phyloP scores from a whole-genome alignment of 768 basidiomycete genomes.

The Mycena olivaceomarginata region DNA sequence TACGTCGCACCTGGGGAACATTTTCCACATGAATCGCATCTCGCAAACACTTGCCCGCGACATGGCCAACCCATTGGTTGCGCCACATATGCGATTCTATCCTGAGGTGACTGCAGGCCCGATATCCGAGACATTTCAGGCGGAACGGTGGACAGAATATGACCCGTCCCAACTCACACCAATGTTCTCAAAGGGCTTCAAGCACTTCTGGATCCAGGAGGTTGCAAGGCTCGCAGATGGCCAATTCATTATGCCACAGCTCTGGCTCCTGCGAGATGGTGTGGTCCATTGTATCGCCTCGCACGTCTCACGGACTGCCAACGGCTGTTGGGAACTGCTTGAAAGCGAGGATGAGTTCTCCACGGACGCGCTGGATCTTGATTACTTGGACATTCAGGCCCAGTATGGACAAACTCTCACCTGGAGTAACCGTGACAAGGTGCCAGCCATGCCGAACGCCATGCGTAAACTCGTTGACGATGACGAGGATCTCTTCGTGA shows the following conservation, averaged over 20 bases:
- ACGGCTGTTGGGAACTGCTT: conserved; percentile 16
- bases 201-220: conserved; percentile 43
- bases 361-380: conserved; percentile 19
- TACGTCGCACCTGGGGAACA: neutral
- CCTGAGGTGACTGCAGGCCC: too few species aligned
- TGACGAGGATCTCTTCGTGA: neutral
- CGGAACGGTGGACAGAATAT: conserved; percentile 31
- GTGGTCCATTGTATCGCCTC: conserved; percentile 32
- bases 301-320: neutral
- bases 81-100: conserved; percentile 29
- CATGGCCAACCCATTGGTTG: conserved; percentile 1
- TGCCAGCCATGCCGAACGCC: neutral
- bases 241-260: conserved; percentile 1
- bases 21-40: too few species aligned
- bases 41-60: neutral
- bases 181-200: conserved; percentile 34
- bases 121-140: conserved; percentile 42
- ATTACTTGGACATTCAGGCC: conserved; percentile 24
- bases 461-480: neutral
- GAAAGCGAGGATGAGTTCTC: neutral
- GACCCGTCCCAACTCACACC: conserved; percentile 23
- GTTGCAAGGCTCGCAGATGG: conserved; percentile 24
- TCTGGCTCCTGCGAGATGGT: conserved; percentile 18
- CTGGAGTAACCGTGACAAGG: neutral
- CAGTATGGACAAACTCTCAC: conserved; percentile 7